Conservation (phyloP, 2,329 filamentous ascomycete species). For the Apiospora aurea region DNA sequence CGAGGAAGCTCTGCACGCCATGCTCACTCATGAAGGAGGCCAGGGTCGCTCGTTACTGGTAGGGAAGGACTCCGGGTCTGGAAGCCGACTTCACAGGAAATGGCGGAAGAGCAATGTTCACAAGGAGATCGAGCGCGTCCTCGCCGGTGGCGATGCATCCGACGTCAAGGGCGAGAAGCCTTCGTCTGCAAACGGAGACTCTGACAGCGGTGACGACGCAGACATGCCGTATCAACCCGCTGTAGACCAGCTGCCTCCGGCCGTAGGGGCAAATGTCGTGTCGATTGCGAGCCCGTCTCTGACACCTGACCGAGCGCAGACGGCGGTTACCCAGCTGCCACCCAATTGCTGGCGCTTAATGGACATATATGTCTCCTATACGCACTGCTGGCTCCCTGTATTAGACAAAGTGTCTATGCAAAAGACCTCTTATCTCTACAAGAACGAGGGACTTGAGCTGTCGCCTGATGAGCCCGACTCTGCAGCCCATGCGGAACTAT, state of each 20-base stretch:
- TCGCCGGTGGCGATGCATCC: conserved; percentile 54
- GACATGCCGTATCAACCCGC: conserved; percentile 29
- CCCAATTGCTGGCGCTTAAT: conserved; percentile 66
- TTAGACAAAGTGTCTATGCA: conserved; percentile 71
- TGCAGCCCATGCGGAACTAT: conserved; percentile 63
- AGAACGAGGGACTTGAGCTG: conserved; percentile 42
- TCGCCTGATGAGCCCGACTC: conserved; percentile 39
- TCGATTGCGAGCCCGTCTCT: not conserved
- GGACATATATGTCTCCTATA: conserved; percentile 78
- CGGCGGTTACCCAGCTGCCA: conserved; percentile 47
- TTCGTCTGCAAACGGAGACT: conserved; percentile 38
- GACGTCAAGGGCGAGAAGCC: conserved; percentile 41
- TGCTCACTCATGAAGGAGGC: conserved; percentile 56
- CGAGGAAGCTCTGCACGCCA: conserved; percentile 62
- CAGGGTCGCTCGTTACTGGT: conserved; percentile 54
- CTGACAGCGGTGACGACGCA: conserved; percentile 41
- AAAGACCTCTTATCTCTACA: conserved; percentile 52
- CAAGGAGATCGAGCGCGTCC: conserved; percentile 66
- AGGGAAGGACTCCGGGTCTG: conserved; percentile 57
- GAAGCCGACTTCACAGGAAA: conserved; percentile 64
- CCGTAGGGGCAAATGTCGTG: not conserved
- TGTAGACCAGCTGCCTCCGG: not conserved
- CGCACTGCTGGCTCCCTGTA: conserved; percentile 79
- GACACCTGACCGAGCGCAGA: not conserved
- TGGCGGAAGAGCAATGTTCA: conserved; percentile 71